phyloP scores from a whole-genome alignment of 148 eudicot genomes.

The Amaranthus hypochondriacus region DNA sequence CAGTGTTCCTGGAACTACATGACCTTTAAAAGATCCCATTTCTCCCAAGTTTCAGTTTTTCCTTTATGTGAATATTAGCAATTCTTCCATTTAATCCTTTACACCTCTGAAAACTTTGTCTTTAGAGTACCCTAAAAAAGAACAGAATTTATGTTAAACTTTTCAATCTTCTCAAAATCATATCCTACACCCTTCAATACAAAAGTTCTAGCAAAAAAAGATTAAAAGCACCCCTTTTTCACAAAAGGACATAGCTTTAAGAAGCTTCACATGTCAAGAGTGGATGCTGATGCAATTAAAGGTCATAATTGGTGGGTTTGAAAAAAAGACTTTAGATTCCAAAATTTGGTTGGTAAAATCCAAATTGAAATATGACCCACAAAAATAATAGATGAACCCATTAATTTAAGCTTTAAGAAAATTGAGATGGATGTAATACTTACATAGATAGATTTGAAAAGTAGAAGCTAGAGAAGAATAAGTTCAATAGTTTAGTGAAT shows the following conservation, averaged over 20 bases:
- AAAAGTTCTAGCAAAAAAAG: too few relatives aligned
- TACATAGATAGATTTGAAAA: constrained; percentile 14
- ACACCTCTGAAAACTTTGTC: not conserved
- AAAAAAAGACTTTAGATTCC: constrained; percentile 14
- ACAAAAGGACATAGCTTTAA: not conserved
- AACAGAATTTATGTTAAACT: not conserved
- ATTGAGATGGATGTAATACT: not conserved
- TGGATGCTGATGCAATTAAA: constrained; percentile 14
- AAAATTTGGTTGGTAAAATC: not conserved
- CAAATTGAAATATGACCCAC: not conserved
- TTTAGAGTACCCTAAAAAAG: constrained; percentile 8
- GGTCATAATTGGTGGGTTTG: constrained; percentile 25
- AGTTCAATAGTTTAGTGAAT: not conserved
- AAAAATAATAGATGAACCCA: not conserved
- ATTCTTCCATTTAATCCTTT: not conserved
- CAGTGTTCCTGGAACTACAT: constrained; percentile 87
- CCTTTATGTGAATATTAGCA: too few relatives aligned
- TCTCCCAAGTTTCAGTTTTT: constrained; percentile 10
- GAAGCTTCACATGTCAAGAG: constrained; percentile 13
- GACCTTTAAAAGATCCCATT: constrained; percentile 96
- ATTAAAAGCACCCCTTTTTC: not conserved
- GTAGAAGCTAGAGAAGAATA: not conserved
- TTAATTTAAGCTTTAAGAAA: not conserved
- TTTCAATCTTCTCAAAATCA: constrained; percentile 5
- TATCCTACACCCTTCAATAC: not conserved